Percentiles rank a stretch among this genome's conserved stretches.
These are phyloP conservation scores for Umbelopsis ramanniana DNA, from an alignment of 192 early-diverging fungal genomes.

Conservation along the genomic window DNA sequence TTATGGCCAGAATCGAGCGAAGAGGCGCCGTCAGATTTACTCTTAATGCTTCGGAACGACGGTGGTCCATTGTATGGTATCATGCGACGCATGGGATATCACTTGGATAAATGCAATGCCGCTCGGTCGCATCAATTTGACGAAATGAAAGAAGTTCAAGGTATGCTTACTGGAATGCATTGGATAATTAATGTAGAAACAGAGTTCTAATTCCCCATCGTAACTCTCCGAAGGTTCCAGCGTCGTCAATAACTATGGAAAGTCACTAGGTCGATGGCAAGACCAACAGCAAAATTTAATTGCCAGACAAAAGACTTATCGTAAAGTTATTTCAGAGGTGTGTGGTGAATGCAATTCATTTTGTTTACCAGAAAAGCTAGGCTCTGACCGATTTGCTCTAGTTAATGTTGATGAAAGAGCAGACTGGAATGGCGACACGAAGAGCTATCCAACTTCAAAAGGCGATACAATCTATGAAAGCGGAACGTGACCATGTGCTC, in stretches of 20 bases:
- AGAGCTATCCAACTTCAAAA: not conserved
- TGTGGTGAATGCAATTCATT: not conserved
- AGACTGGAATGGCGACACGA: not conserved
- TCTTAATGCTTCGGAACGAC: not conserved
- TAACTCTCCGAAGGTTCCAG: not conserved
- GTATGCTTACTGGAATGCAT: not conserved
- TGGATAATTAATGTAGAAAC: no score
- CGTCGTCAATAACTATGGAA: not conserved
- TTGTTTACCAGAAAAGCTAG: not conserved
- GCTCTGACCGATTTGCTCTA: not conserved
- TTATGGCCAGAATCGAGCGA: not conserved
- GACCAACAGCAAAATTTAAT: not conserved
- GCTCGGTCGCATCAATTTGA: not conserved
- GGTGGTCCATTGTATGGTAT: not conserved
- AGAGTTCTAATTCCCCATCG: no score
- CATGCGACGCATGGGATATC: slow-evolving; percentile 11
- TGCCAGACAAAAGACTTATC: not conserved
- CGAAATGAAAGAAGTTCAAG: not conserved
- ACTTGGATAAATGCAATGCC: slow-evolving; percentile 3
- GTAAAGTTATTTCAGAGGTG: not conserved
- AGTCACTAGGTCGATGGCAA: slow-evolving; percentile 1
- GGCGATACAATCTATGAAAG: not conserved
- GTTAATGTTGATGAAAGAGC: not conserved
- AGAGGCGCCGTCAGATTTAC: not conserved
- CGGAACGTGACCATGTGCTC: not conserved